These are phyloP conservation scores for Phytophthora syringae DNA, from an alignment of 352 stramenopile genomes.

Conservation along the genomic window DNA sequence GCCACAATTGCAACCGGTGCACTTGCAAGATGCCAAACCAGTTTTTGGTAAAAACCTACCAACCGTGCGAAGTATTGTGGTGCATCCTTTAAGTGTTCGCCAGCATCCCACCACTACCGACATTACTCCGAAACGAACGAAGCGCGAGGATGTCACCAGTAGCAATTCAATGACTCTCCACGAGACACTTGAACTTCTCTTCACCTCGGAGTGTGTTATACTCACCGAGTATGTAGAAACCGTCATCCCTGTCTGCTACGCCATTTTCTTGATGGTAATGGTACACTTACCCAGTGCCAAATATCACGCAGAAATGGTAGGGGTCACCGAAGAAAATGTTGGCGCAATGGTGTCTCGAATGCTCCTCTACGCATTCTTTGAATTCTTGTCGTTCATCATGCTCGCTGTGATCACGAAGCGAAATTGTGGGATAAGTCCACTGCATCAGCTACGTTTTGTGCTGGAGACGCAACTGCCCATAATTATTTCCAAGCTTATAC, in stretches of 20 bases:
- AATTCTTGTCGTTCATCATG: conserved; percentile 36
- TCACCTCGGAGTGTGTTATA: conserved; percentile 44
- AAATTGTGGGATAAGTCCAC: too few relatives aligned
- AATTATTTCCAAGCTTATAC: too few relatives aligned
- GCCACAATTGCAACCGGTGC: neutral
- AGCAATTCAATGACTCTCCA: conserved; percentile 2
- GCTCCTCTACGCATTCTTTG: conserved; percentile 31
- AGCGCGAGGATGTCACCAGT: neutral
- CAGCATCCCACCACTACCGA: neutral
- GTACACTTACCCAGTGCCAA: conserved; percentile 26
- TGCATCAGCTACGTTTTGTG: too few relatives aligned
- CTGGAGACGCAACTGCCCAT: too few relatives aligned
- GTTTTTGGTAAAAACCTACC: neutral
- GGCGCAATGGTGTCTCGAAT: conserved; percentile 11
- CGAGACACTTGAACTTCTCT: conserved; percentile 27
- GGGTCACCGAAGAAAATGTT: conserved; percentile 11
- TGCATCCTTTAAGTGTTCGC: neutral
- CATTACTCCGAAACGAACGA: neutral
- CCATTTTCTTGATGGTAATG: conserved; percentile 21
- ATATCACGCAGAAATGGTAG: conserved; percentile 41
- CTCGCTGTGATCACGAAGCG: conserved; percentile 18
- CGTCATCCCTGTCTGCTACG: conserved; percentile 41
- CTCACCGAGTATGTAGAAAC: conserved; percentile 52
- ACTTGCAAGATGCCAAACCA: too few relatives aligned
- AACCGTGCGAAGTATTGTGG: neutral